Evolutionary conservation across 345 rosid species (phyloP), one percentile per base, ranked within the genome.

Genomic region (Anacardium occidentale): DNA sequence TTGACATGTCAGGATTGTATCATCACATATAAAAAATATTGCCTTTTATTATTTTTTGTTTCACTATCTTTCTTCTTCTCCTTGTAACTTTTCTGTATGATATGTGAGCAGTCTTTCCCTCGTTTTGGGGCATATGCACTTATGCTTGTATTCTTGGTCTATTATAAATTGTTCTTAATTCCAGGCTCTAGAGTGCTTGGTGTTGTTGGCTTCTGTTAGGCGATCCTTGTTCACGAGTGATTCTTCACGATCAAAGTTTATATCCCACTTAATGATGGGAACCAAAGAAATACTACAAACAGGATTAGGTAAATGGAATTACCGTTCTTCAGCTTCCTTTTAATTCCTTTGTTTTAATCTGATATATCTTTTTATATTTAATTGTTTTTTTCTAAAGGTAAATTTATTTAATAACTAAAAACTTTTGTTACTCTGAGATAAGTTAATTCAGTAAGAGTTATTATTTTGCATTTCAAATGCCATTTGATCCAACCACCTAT

Each of bases 131-230:
- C 40, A 25, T 6, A 14, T 26, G 17, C 6, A 57, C 34, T 12
- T 25, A 15, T 21, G 13, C 20, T 26, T 56, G 0, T 55, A 55
- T 55, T 48, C 60, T 21, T 55, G 60, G 13, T 55, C 60, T 21
- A 24, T 55, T n/a, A 4, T 21, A 9, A 55, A 20, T 55, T 55
- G 2, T 55, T 55, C 29, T 55, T 55, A 55, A 21, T 55, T 25
- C 52, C 70, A 81, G 84, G 81, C 84, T 10, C 24, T 81, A 73
- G 81, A 81, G 69, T 77, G 84, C 63, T 67, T 81, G 76, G 84
- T 81, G 22, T 73, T 76, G 32, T 62, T 81, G 24, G 84, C 84
- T 17, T 81, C 84, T 47, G 76, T 77, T 2, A 64, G 81, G 2
- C 76, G 81, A 58, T 77, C 81, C 62, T 70, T 81, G 52, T 81